Percentiles rank a stretch among this genome's conserved stretches.
Conservation (phyloP, 2,329 filamentous ascomycete species). For the Thielaviopsis cerberus region DNA sequence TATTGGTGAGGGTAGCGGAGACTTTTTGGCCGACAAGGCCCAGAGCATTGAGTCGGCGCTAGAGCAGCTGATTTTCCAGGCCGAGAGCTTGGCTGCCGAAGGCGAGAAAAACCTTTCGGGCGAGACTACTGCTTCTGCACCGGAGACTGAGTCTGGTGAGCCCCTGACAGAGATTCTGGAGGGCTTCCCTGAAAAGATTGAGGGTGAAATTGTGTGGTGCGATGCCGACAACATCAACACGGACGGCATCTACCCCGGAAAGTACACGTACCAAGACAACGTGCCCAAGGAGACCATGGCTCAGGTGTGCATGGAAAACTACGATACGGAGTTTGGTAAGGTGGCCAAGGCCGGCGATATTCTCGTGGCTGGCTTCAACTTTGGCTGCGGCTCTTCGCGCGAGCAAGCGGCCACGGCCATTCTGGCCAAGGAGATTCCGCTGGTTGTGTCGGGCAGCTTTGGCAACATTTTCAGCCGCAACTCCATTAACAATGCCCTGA, state of each 20-base stretch:
- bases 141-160: conserved; percentile 17
- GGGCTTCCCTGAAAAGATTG: conserved; percentile 68
- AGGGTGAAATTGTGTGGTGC: conserved; percentile 74
- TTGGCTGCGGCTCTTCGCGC: conserved; percentile 63
- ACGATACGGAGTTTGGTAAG: conserved; percentile 51
- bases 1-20: conserved; percentile 53
- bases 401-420: conserved; percentile 84
- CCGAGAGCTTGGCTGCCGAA: conserved; percentile 41
- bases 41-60: conserved; percentile 50
- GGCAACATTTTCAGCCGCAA: conserved; percentile 69
- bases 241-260: conserved; percentile 77
- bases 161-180: conserved; percentile 53
- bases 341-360: conserved; percentile 56
- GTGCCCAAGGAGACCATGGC: conserved; percentile 65
- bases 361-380: conserved; percentile 72
- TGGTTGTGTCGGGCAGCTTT: conserved; percentile 67
- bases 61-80: conserved; percentile 49
- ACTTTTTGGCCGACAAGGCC: conserved; percentile 43
- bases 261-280: conserved; percentile 80
- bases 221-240: conserved; percentile 74
- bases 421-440: conserved; percentile 58
- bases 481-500: conserved; percentile 61
- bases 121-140: conserved; percentile 14
- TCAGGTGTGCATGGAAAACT: conserved; percentile 83
- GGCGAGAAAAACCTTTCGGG: conserved; percentile 30